Conservation (phyloP, 148 eudicot genomes). For the Camellia sinensis region DNA sequence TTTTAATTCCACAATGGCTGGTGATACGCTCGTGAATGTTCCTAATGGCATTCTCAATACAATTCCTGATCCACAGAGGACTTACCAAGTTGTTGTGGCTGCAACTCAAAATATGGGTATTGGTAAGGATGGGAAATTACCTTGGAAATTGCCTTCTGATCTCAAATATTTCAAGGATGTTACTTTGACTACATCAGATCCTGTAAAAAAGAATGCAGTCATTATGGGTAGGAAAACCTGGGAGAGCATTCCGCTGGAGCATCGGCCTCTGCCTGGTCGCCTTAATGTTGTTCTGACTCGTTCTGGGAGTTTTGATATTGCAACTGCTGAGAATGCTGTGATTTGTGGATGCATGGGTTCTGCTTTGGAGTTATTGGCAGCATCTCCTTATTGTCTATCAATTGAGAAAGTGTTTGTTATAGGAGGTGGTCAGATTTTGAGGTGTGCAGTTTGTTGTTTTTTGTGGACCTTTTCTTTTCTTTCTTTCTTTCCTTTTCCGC, state of each 20-base stretch:
- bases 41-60: slow-evolving; percentile 27
- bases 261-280: slow-evolving; percentile 78
- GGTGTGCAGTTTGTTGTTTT: slow-evolving; percentile 36
- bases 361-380: slow-evolving; percentile 61
- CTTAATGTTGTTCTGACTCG: slow-evolving; percentile 83
- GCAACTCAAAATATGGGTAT: slow-evolving; percentile 89
- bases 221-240: slow-evolving; percentile 99
- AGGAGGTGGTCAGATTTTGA: slow-evolving; percentile 84
- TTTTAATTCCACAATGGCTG: slow-evolving; percentile 41
- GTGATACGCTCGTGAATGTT: slow-evolving; percentile 25
- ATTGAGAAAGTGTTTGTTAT: slow-evolving; percentile 81
- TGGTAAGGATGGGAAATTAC: slow-evolving; percentile 87
- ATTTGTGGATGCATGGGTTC: slow-evolving; percentile 60
- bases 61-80: slow-evolving; percentile 33
- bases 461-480: not conserved
- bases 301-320: slow-evolving; percentile 44
- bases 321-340: slow-evolving; percentile 60
- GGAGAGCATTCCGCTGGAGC: slow-evolving; percentile 76
- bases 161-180: slow-evolving; percentile 80
- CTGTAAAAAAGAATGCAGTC: slow-evolving; percentile 78
- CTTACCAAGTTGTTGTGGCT: slow-evolving; percentile 90
- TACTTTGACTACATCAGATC: slow-evolving; percentile 59
- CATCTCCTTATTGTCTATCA: slow-evolving; percentile 49
- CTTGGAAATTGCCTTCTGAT: slow-evolving; percentile 89
- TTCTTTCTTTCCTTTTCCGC: not conserved